A percentile compares a stretch with the other conserved stretches of the same genome.
These are phyloP conservation scores for Oryza rufipogon DNA, from an alignment of 176 grass and related monocot species.

Conservation along the genomic window DNA sequence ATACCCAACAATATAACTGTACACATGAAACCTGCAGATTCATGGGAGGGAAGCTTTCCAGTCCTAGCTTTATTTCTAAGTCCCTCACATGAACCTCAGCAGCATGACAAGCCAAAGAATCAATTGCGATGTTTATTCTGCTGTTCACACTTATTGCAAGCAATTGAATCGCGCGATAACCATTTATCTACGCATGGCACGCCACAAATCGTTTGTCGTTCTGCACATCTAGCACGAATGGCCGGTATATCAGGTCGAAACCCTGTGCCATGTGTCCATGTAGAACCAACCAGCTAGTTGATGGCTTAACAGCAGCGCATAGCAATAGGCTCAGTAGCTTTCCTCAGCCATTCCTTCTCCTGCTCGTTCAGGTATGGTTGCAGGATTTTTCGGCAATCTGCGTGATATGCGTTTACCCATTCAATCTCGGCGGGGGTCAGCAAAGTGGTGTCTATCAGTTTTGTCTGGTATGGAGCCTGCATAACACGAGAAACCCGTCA, in stretches of 20 bases:
- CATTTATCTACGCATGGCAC: slow-evolving; percentile 16
- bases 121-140: background rate
- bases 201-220: background rate
- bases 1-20: background rate
- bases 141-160: slow-evolving; percentile 20
- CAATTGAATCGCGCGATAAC: background rate
- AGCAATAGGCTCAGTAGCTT: slow-evolving; percentile 70
- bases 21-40: background rate
- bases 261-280: background rate
- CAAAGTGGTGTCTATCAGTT: slow-evolving; percentile 69
- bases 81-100: background rate
- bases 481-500: slow-evolving; percentile 18
- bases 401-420: slow-evolving; percentile 85
- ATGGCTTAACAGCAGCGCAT: slow-evolving; percentile 35
- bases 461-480: slow-evolving; percentile 88
- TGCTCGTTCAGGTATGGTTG: slow-evolving; percentile 59
- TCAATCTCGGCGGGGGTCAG: slow-evolving; percentile 72
- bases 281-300: background rate
- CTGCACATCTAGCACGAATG: background rate
- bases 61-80: background rate
- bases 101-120: background rate
- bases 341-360: slow-evolving; percentile 80
- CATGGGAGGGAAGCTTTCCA: background rate
- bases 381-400: slow-evolving; percentile 61
- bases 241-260: no score